Conservation (phyloP, 768 basidiomycete genomes). For the Suillus subaureus region DNA sequence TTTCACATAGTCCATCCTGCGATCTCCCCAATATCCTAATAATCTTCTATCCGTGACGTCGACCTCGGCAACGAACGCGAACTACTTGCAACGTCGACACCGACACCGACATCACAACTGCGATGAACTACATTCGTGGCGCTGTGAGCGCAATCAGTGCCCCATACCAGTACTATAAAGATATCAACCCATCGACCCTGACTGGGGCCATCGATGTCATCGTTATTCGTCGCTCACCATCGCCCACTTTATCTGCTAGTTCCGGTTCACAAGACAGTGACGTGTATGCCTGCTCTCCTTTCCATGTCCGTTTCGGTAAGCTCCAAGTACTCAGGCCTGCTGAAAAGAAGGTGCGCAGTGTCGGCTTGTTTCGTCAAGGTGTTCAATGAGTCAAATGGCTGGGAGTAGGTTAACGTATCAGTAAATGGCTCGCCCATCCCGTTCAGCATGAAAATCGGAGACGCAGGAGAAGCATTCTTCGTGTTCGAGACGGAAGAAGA, state of each 20-base stretch:
- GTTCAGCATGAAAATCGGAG: constrained; percentile 98
- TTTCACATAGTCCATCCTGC: not conserved
- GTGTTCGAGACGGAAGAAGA: constrained; percentile 97
- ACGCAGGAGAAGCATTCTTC: constrained; percentile 98
- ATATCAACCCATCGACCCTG: constrained; percentile 94
- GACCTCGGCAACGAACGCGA: not conserved
- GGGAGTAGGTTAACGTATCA: constrained; percentile 75
- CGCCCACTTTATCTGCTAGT: not conserved
- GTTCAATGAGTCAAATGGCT: not conserved
- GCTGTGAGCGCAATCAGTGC: constrained; percentile 84
- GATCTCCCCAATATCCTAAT: not conserved
- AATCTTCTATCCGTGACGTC: not conserved
- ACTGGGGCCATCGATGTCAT: constrained; percentile 99
- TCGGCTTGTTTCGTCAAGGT: constrained; percentile 6
- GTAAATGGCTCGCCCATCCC: constrained; percentile 88
- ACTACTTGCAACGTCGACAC: not conserved
- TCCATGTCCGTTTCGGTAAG: constrained; percentile 98
- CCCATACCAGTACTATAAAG: constrained; percentile 89
- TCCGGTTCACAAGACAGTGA: constrained; percentile 51
- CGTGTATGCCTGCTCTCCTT: constrained; percentile 85
- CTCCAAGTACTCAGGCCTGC: constrained; percentile 91
- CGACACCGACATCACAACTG: not conserved
- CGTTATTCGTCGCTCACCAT: constrained; percentile 72
- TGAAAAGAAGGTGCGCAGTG: constrained; percentile 78
- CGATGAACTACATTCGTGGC: constrained; percentile 88